Conservation (phyloP, 306 rosid genomes). For the Lathyrus sativus region DNA sequence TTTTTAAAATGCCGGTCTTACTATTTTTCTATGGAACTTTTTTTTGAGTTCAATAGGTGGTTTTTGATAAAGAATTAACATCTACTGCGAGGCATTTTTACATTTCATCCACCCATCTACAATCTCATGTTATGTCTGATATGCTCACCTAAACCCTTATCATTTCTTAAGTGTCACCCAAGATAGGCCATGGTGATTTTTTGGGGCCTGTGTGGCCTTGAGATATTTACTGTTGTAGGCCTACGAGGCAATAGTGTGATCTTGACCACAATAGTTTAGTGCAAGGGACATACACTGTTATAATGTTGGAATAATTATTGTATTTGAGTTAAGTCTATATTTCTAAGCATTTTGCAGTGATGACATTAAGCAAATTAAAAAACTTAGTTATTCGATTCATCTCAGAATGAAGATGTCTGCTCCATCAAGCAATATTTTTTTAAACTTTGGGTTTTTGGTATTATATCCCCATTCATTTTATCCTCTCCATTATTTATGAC, state of each 20-base stretch:
- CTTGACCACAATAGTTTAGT: constrained; percentile 6
- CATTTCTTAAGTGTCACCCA: constrained; percentile 21
- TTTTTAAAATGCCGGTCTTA: constrained; percentile 2
- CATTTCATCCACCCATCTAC: constrained; percentile 23
- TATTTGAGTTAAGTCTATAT: constrained; percentile 19
- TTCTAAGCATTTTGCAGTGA: constrained; percentile 1
- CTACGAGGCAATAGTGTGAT: constrained; percentile 11
- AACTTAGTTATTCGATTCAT: constrained; percentile 15
- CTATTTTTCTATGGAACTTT: constrained; percentile 14
- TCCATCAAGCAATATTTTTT: not conserved
- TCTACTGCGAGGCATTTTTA: constrained; percentile 14
- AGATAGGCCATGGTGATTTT: constrained; percentile 30
- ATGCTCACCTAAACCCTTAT: constrained; percentile 20
- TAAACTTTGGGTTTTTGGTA: not conserved
- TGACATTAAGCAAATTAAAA: constrained; percentile 13
- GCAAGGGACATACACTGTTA: constrained; percentile 25
- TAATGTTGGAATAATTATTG: constrained; percentile 1
- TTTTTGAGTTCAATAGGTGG: not conserved
- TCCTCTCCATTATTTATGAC: constrained; percentile 29
- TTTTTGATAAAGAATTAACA: constrained; percentile 4
- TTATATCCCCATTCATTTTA: constrained; percentile 18
- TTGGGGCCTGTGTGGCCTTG: constrained; percentile 20
- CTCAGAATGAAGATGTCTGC: constrained; percentile 4
- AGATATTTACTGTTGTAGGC: constrained; percentile 19
- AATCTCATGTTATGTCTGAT: constrained; percentile 10